A percentile compares a stretch with the other conserved stretches of the same genome.
Evolutionary conservation across 305 asterid genomes (phyloP).

Genomic region (Ilex paraguariensis): DNA sequence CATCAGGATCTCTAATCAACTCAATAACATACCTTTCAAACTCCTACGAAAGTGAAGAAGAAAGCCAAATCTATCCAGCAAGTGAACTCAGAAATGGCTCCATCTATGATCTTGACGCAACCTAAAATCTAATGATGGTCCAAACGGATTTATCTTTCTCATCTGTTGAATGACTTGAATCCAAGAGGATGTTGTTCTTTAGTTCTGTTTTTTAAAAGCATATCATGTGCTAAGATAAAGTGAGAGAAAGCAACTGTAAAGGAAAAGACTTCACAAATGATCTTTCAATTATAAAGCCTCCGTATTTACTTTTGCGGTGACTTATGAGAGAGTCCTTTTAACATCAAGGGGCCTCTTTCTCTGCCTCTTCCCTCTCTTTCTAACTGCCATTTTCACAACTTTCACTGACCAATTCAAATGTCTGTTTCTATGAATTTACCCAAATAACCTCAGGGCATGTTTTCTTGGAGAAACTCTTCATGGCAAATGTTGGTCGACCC

Average conservation of each 20-base stretch:
- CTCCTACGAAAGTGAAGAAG: too few species aligned
- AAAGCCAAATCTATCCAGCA: too few species aligned
- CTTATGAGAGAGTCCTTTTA: slow-evolving; percentile 15
- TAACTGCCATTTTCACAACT: slow-evolving; percentile 40
- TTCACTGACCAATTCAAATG: slow-evolving; percentile 37
- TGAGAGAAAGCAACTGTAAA: slow-evolving; percentile 44
- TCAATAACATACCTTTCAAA: too few species aligned
- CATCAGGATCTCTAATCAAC: too few species aligned
- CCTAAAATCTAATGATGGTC: slow-evolving; percentile 17
- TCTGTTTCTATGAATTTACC: slow-evolving; percentile 21
- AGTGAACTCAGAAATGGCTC: too few species aligned
- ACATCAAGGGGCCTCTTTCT: slow-evolving; percentile 20
- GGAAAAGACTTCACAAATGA: slow-evolving; percentile 20
- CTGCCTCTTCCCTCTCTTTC: slow-evolving; percentile 14
- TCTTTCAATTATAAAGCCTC: slow-evolving; percentile 35
- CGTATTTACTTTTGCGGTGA: slow-evolving; percentile 31
- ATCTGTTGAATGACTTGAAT: slow-evolving; percentile 17
- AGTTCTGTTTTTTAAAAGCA: slow-evolving; percentile 40
- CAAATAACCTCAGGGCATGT: slow-evolving; percentile 4
- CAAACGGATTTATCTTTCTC: slow-evolving; percentile 13
- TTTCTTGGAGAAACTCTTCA: slow-evolving; percentile 4
- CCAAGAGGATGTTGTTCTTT: slow-evolving; percentile 21
- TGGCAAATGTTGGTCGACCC: too few species aligned
- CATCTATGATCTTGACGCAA: too few species aligned
- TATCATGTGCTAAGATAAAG: slow-evolving; percentile 45